Base-by-base conservation (phyloP, 179 eudicot species). In the Carnegiea gigantea region DNA sequence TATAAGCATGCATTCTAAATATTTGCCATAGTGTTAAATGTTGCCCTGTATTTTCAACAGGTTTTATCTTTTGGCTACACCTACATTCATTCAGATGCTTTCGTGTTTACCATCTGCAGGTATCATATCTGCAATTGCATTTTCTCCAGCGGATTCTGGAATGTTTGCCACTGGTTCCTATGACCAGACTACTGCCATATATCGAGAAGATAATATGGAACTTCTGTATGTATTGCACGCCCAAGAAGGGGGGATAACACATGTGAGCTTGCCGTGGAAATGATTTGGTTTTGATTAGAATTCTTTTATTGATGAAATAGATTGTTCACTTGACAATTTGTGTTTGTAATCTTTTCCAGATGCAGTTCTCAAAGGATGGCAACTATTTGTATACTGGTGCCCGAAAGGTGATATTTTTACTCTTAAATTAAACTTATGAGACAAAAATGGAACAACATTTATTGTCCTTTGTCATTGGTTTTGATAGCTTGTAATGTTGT, bases 221-320 rank as follows among this genome's bases (percentile, higher is more conserved):
- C 91, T 87, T 75, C 81, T 96, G 83, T 96, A 96, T 85, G 85
- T 96, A 53, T 86, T 96, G 84, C 99, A 93, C 88, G 99, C 98
- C 87, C 99, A 94, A 86, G 97, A 94, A 86, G 98, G 99, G n/a
- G 99, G 99, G 83, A 86, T 96, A 83, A 96, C 99, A 59, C 98
- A 96, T 88, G 99, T 96, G 88, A 91, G 93, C 40, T 90, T 82
- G 64, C 64, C 54, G 14, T n/a, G 81, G 7, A 46, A 14, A 26
- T 36, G 23, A 49, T 73, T 72, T 48, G 33, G 18, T 65, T 57
- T 77, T 60, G 67, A 12, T 46, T 75, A 53, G 38, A 24, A n/a
- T 80, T 54, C 15, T 54, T 15, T 46, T 76, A 38, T 76, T 53
- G 43, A n/a, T 82, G 36, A 54, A 30, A 70, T 26, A 30, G 59